Conservation (phyloP, 2,329 filamentous ascomycete species). For the Ilyonectria mors-panacis region DNA sequence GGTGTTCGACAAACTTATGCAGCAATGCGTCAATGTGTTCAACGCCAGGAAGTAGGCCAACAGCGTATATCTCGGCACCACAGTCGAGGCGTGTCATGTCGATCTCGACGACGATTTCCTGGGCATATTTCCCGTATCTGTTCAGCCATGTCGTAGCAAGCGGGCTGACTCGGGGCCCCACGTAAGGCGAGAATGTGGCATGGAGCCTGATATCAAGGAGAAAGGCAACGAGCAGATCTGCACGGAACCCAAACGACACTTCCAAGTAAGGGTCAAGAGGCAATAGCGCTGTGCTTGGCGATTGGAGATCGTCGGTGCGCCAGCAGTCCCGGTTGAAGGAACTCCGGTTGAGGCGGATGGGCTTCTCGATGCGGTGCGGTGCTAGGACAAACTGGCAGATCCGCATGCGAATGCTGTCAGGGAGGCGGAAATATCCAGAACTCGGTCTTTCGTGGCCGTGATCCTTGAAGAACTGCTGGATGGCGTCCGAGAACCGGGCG, state of each 20-base stretch:
- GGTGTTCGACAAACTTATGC: slow-evolving; percentile 46
- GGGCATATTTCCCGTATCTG: slow-evolving; percentile 54
- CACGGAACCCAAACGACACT: slow-evolving; percentile 55
- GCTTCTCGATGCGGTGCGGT: slow-evolving; percentile 34
- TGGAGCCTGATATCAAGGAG: slow-evolving; percentile 56
- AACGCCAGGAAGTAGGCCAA: slow-evolving; percentile 42
- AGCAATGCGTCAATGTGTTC: slow-evolving; percentile 48
- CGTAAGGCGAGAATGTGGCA: slow-evolving; percentile 56
- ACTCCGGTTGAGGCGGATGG: slow-evolving; percentile 50
- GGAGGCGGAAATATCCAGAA: slow-evolving; percentile 45
- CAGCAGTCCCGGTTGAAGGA: slow-evolving; percentile 51
- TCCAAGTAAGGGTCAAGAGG: slow-evolving; percentile 46
- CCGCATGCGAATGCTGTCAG: slow-evolving; percentile 43
- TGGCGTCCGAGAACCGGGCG: slow-evolving; percentile 36
- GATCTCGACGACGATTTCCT: slow-evolving; percentile 56
- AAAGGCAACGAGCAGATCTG: slow-evolving; percentile 55
- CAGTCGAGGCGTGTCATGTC: slow-evolving; percentile 58
- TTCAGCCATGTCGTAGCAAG: slow-evolving; percentile 55
- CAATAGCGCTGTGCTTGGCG: slow-evolving; percentile 45
- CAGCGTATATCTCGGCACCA: slow-evolving; percentile 46
- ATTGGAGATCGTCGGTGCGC: slow-evolving; percentile 53
- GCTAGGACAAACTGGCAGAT: slow-evolving; percentile 49
- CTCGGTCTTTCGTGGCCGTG: slow-evolving; percentile 26
- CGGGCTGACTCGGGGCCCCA: slow-evolving; percentile 50
- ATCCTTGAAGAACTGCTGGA: slow-evolving; percentile 44